Base-by-base conservation (phyloP, 768 basidiomycete genomes). In the Agrocybe praecox region DNA sequence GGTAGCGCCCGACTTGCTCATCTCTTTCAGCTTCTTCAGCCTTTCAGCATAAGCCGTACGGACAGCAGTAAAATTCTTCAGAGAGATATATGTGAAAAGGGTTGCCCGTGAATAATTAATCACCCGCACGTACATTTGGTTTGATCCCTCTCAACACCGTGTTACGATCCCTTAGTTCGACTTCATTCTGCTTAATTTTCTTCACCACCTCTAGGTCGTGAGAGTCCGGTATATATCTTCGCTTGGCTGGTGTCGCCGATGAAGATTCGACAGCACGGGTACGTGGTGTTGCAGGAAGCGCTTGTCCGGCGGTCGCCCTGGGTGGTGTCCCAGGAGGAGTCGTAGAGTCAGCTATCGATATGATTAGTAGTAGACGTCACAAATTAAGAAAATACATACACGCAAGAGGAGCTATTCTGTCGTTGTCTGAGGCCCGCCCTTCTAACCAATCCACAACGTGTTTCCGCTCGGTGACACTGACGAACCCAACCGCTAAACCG, bases 391-490 rank as follows among this genome's bases (percentile, higher is more conserved):
- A 19, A 40, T 54, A 71, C 80, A 63, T 58, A 82, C 83, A 74
- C 58, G 65, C 34, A 50, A 81, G 69, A 26, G 80, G 74, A 47
- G 80, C 74, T 60, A 87, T 76, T 22, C 81, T 76, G n/a, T 81
- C 79, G 46, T 83, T 78, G 44, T 80, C 76, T 6, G 67, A 56
- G 12, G 71, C 68, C 64, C 74, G 79, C 33, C 90, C 87, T 63
- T 89, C 85, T 44, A 98, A 68, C 86, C 90, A 98, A 50, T 96
- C 94, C 33, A 92, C 85, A 0, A 96, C 86, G 45, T 79, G 80
- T 75, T 91, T 93, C 59, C 95, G 78, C 72, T 97, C 95, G 2
- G 93, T 92, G 32, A 94, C 85, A 62, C 90, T 87, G 36, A 98
- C 92, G 68, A 94, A 82, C 0, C 89, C 88, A 36, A 86, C 81